Base-by-base conservation (phyloP, 495 filamentous ascomycete genomes). In the Aspergillus diversus region DNA sequence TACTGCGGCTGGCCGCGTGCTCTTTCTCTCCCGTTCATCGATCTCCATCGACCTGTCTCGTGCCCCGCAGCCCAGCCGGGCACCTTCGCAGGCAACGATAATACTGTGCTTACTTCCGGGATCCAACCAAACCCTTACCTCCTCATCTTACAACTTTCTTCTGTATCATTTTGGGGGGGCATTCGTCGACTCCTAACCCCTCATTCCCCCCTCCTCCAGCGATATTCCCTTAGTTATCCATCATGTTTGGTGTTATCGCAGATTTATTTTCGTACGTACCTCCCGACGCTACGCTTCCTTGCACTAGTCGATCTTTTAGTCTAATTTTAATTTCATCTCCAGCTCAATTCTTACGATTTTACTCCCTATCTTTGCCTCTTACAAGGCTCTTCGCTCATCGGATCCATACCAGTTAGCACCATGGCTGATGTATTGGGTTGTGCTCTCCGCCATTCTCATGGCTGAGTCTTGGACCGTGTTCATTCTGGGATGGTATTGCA, bases 351-450 rank as follows among this genome's bases (percentile, higher is more conserved):
- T 92, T 59, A 95, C 92, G 61, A 93, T 97, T 72, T 85, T 97
- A 74, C 93, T 99, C 78, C 95, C 95, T 61, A 85, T 97, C 56
- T 99, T 97, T 78, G 94, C 94, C 61, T 97, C 93, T 60, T 98
- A 96, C 86, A 98, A 98, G 82, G 96, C 95, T 43, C 90, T 99
- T 67, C 92, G 93, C 74, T 92, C 92, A 21, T 89, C 90, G 48
- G 91, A 97, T 75, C 94, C 94, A 15, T 87, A 91, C 35, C 90
- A 94, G 71, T 84, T 98, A 33, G 91, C 92, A 64, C 95, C 95
- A 93, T 99, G 95, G 95, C 84, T 99, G 56, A 98, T 97, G 90
- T 99, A 98, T 84, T 99, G 93, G 92, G 92, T 97, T 50, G 92
- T 96, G 33, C 82, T 97, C 52, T 89, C 91, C 46, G 88, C 89